Evolutionary conservation across 495 filamentous ascomycete species (phyloP), one percentile per base, ranked within the genome.

Genomic region (Glonium stellatum): DNA sequence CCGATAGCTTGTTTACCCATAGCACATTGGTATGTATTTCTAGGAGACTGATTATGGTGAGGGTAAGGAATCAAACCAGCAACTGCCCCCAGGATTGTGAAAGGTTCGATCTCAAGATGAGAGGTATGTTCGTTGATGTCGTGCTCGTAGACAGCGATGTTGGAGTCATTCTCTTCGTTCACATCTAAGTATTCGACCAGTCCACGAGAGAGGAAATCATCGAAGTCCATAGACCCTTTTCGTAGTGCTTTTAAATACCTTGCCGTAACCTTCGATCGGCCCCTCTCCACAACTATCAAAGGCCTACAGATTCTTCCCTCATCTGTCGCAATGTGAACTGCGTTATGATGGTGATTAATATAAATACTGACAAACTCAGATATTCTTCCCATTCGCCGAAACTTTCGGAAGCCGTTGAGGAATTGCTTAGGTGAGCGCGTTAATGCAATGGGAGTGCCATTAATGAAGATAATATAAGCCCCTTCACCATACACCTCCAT

Each of bases 1-100:
- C 93, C 93, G 71, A 99, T 97, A 18, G 93, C 93, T 87, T 99
- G 93, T 75, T 99, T 99, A 79, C 93, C 93, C 93, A 99, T 99
- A 73, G 93, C 93, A 72, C 95, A 97, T 76, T 98, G 93, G 69
- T 99, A 99, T 8, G 93, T 99, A 71, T 99, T 99, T 76, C 93
- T 85, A 9, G 93, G 93, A 4, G 93, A 99, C 73, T 99, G 93
- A 72, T 99, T 99, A 78, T 99, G 93, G 75, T 99, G 95, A 11
- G 93, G 93, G 69, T 97, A 99, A 4, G 93, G 93, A 67, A 99
- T 97, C 21, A 99, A 78, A 41, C 93, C 92, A 39, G 93, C 93
- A 36, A 97, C 95, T 25, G 93, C 95, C n/a, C 93, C 93, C 34
- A 99, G 84, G 46, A 97, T 87, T 1, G 95, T 97, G 72, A 97